Base-by-base conservation (phyloP, 192 early-diverging fungal species). In the Geranomyces variabilis region DNA sequence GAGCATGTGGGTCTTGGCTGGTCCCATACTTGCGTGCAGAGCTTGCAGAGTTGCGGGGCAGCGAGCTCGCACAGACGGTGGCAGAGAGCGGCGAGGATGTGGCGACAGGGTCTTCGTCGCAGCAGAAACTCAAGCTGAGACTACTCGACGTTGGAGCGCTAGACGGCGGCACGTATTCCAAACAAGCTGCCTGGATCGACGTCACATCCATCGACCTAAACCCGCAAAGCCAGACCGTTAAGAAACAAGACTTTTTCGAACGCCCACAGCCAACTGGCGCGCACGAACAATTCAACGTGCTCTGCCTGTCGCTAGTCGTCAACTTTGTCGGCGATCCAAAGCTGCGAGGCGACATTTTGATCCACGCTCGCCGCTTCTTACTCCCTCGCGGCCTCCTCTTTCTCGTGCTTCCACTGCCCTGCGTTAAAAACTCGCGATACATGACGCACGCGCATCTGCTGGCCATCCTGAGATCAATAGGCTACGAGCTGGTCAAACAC, bases 121-220 rank as follows among this genome's bases (percentile, higher is more conserved):
- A 51, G 26, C 7, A 22, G 47, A 78, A 45, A 14, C 45, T 56
- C 14, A 66, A 67, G 72, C 48, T 94, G 57, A 78, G 78, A 8
- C 73, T 96, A 36, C 78, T 96, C 49, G 95, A 96, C 71, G 89
- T 96, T 19, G 95, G 95, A 0, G 93, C 95, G 0, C 74, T 95
- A 0, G 87, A 86, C 30, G 87, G 91, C 8, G 77, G 83, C 22
- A 94, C 93, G 61, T 96, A 96, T 51, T 76, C 77, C 10, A 83
- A 83, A 41, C 85, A 92, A 63, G 29, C 76, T 10, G 61, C 79
- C 5, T 94, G 89, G 89, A 88, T 95, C 61, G 66, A 88, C 13
- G 84, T 86, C n/a, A 78, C 80, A 15, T 89, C 90, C 0, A 94
- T 96, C 67, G 95, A 96, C 75, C 84, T 96, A 57, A 94, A 96